phyloP scores from a whole-genome alignment of 192 early-diverging fungal genomes.

The Spizellomyces punctatus region DNA sequence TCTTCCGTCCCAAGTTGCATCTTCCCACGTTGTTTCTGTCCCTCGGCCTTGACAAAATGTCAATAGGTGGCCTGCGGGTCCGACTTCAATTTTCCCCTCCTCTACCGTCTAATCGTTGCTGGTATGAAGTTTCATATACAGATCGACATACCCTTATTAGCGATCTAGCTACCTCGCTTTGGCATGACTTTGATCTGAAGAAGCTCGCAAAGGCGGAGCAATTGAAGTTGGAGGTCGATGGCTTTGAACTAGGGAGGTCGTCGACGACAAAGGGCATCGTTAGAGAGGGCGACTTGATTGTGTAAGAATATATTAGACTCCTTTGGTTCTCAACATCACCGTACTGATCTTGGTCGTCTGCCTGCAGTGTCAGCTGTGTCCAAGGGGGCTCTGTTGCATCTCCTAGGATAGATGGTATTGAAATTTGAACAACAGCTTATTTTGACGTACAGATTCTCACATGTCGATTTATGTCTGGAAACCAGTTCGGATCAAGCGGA shows the following conservation, averaged over 20 bases:
- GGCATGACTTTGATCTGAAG: background rate
- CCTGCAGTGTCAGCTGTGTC: background rate
- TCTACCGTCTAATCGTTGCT: background rate
- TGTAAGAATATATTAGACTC: slow-evolving; percentile 6
- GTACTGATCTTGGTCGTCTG: background rate
- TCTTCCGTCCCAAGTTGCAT: no score
- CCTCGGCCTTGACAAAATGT: background rate
- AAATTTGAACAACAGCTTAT: no score
- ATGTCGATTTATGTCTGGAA: background rate
- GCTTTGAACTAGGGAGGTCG: slow-evolving; percentile 6
- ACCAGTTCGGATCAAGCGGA: background rate
- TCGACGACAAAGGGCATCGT: slow-evolving; percentile 8
- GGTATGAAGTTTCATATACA: background rate
- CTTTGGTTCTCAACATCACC: background rate
- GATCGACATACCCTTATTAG: slow-evolving; percentile 1
- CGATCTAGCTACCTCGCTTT: background rate
- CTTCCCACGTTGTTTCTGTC: no score
- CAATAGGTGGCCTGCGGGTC: background rate
- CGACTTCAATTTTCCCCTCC: background rate
- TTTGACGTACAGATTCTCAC: background rate
- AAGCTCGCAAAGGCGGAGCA: background rate
- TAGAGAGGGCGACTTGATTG: slow-evolving; percentile 28
- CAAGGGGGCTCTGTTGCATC: no score
- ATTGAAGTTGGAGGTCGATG: slow-evolving; percentile 26
- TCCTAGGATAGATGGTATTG: no score